phyloP scores from a whole-genome alignment of 2,329 filamentous ascomycete species.

The Colletotrichum tofieldiae region DNA sequence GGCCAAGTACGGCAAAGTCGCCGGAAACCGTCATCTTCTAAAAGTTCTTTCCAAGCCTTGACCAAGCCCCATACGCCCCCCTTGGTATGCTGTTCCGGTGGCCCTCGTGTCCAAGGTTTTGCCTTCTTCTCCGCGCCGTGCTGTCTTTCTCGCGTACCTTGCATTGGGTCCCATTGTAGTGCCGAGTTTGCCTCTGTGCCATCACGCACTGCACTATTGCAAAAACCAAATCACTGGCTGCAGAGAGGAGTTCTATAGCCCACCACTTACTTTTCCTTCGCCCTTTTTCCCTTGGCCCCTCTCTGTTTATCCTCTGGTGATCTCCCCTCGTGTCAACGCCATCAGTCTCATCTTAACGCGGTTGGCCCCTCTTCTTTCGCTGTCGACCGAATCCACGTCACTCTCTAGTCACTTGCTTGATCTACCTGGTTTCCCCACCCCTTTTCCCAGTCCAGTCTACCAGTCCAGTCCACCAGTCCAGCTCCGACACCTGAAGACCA shows the following conservation, averaged over 20 bases:
- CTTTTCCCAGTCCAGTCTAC: conserved; percentile 25
- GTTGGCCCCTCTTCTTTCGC: conserved; percentile 18
- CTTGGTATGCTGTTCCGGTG: conserved; percentile 19
- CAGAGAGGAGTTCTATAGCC: not conserved
- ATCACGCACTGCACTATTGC: not conserved
- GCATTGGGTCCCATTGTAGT: not conserved
- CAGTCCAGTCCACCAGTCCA: no score
- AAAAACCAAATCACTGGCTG: not conserved
- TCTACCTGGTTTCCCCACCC: conserved; percentile 36
- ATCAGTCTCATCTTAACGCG: conserved; percentile 9
- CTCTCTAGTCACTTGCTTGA: conserved; percentile 29
- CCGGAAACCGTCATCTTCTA: conserved; percentile 37
- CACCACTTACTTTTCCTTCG: not conserved
- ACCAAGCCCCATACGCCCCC: conserved; percentile 9
- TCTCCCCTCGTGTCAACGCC: conserved; percentile 2
- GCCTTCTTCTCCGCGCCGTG: conserved; percentile 14
- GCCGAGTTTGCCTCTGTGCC: not conserved
- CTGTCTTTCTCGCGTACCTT: conserved; percentile 10
- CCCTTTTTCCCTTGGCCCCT: not conserved
- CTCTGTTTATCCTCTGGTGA: conserved; percentile 2
- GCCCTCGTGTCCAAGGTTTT: not conserved
- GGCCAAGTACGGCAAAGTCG: conserved; percentile 19
- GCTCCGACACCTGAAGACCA: not conserved
- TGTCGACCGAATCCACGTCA: conserved; percentile 13
- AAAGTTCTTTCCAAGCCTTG: not conserved